Base-by-base conservation (phyloP, 805 yeast genomes). In the Lipomyces spencermartinsiae region DNA sequence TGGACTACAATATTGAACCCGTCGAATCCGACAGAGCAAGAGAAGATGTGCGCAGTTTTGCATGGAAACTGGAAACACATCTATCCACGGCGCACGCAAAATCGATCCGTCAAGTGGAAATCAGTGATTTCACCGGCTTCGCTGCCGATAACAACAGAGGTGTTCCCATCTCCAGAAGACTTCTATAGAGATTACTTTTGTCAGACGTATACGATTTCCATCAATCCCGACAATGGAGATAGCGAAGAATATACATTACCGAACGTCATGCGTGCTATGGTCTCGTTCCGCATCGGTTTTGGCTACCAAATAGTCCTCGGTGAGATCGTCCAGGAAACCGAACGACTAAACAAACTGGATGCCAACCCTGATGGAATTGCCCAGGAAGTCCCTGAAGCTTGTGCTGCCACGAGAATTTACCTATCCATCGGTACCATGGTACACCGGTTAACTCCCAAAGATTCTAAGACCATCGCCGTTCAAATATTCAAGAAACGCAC, bases 301-400 rank as follows among this genome's bases (percentile, higher is more conserved):
- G 99, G 99, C 0, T 96, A 93, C 76, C 99, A 95, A 76, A 87
- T 95, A 39, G 92, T 97, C 72, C 86, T 86, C 58, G 97, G 97
- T 0, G 84, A 86, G 0, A 81, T 80, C 33, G 94, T 91, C 0
- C 83, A 84, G 51, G 84, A 83, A 59, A 85, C 90, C 2, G 98
- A 94, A 77, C 55, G 58, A 35, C 54, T 25, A 16, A 85, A 65
- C 83, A 89, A 8, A 81, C 83, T 58, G 58, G 84, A 83, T 72
- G 83, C 86, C 14, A 39, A 57, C 8, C 65, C 73, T 1, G 85
- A 84, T 16, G 77, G 84, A 14, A 76, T 92, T 51, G 81, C 84
- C 7, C 89, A 88, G 73, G 86, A 88, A 63, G 80, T 89, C 31
- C 87, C 88, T 2, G 76, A 78, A 29, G 78, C 84, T 57, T 84